Evolutionary conservation across 495 filamentous ascomycete genomes (phyloP).

Genomic region (Podospora fimiseda): DNA sequence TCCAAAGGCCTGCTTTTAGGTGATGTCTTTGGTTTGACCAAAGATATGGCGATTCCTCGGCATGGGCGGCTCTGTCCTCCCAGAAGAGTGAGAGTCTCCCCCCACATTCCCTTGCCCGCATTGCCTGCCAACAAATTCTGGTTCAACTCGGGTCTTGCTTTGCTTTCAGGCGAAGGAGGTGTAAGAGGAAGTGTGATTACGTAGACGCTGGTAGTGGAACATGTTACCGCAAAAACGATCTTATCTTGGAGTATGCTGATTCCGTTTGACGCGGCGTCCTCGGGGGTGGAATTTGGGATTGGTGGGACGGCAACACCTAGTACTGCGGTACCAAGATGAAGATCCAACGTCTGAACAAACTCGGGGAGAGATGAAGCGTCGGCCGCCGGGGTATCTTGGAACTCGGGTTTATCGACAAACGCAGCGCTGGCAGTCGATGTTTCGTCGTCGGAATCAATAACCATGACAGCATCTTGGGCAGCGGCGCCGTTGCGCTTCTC

Average conservation of each 20-base stretch:
- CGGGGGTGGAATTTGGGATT: conserved; percentile 36
- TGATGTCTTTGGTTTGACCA: conserved; percentile 40
- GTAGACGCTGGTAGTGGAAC: conserved; percentile 60
- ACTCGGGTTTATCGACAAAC: conserved; percentile 42
- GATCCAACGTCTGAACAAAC: conserved; percentile 61
- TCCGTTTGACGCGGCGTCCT: conserved; percentile 49
- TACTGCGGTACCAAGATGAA: conserved; percentile 57
- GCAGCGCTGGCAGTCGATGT: conserved; percentile 20
- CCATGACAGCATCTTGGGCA: conserved; percentile 59
- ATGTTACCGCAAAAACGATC: conserved; percentile 65
- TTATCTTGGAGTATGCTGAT: conserved; percentile 54
- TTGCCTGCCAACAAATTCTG: conserved; percentile 35
- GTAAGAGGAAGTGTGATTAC: conserved; percentile 66
- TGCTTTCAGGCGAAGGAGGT: conserved; percentile 61
- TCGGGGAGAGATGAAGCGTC: conserved; percentile 38
- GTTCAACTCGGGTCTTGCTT: conserved; percentile 42
- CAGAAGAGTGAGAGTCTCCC: conserved; percentile 54
- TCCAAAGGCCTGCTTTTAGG: conserved; percentile 34
- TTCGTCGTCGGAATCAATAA: conserved; percentile 77
- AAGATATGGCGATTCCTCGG: conserved; percentile 59
- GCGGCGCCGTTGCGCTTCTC: conserved; percentile 37
- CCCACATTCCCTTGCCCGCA: conserved; percentile 52
- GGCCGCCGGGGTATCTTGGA: conserved; percentile 40
- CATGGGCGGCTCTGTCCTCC: conserved; percentile 55
- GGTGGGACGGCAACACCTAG: conserved; percentile 55